Evolutionary conservation across 805 yeast genomes (phyloP), one percentile per base, ranked within the genome.

Genomic region (Barnettozyma siamensis): DNA sequence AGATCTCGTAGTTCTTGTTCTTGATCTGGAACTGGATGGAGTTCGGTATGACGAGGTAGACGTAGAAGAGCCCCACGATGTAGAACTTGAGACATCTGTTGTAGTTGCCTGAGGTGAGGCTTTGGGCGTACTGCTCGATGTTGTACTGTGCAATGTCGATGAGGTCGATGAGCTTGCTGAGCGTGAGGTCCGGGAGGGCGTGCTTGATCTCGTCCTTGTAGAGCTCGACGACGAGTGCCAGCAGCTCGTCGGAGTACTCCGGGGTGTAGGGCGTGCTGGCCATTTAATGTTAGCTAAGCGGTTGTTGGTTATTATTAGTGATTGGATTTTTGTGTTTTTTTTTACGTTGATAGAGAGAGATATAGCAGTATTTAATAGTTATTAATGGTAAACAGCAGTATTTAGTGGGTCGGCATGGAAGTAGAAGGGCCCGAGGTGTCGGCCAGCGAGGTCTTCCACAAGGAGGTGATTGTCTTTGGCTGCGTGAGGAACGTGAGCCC

Each of bases 401-500:
- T n/a, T n/a, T 66, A 59, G 43, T 81, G 87, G 27, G 77, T 75
- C 24, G 88, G 88, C 87, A 81, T 80, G 11, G 76, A 66, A 11
- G 83, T 80, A 18, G 78, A 66, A 11, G 32, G 32, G 9, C 18
- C 20, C 9, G 12, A 9, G 5, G 70, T 72, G 11, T 64, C 70
- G 26, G 73, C 73, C 38, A 69, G 68, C 54, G 70, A 72, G 23
- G 75, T 65, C 53, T 74, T 72, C 89, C 89, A 82, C 46, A 73
- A 72, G 24, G 78, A 60, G 17, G 89, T 83, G 42, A 82, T 80
- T 20, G 89, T 83, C 70, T 82, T 83, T 53, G 83, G 76, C 66
- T 80, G 81, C 27, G 89, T 82, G 65, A 80, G 69, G 65, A 82
- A 82, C 41, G 78, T 69, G 36, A 83, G 58, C 24, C 89, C 88